Conservation (phyloP, 176 grass and related monocot species). For the Cenchrus purpureus region DNA sequence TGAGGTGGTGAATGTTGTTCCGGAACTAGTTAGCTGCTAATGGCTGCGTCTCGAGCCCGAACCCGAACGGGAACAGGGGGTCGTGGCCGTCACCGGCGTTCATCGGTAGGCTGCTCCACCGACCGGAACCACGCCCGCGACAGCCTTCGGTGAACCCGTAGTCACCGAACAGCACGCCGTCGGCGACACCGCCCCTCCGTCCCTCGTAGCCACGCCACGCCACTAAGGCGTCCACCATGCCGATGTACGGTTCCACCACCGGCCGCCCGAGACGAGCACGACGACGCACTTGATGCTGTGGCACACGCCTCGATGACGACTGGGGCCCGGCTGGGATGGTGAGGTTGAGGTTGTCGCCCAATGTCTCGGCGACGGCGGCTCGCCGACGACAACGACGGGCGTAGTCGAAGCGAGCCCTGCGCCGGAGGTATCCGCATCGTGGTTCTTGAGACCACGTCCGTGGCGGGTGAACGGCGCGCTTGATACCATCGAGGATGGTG, state of each 20-base stretch:
- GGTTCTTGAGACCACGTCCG: constrained; percentile 57
- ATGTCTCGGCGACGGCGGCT: constrained; percentile 58
- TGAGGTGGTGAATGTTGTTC: background rate
- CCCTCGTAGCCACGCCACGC: constrained; percentile 80
- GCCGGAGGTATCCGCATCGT: constrained; percentile 42
- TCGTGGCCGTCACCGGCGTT: constrained; percentile 65
- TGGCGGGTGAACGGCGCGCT: constrained; percentile 38
- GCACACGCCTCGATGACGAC: constrained; percentile 54
- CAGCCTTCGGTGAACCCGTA: constrained; percentile 69
- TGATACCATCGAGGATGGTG: background rate
- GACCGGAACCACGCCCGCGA: constrained; percentile 67
- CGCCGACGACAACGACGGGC: constrained; percentile 64
- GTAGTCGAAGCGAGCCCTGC: constrained; percentile 48
- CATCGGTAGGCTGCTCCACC: constrained; percentile 73
- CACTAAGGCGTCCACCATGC: constrained; percentile 53
- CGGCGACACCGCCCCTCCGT: constrained; percentile 69
- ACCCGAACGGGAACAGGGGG: constrained; percentile 73
- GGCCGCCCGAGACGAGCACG: constrained; percentile 66
- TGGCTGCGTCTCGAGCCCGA: constrained; percentile 46
- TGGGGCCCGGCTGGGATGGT: constrained; percentile 59
- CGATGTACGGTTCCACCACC: constrained; percentile 61
- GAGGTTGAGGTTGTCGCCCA: constrained; percentile 71
- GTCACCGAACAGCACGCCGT: constrained; percentile 72
- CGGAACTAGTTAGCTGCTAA: background rate
- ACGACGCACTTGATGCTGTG: constrained; percentile 58